Evolutionary conservation across 78 protist species (phyloP).

Genomic region (Planoprotostelium fungivorum): DNA sequence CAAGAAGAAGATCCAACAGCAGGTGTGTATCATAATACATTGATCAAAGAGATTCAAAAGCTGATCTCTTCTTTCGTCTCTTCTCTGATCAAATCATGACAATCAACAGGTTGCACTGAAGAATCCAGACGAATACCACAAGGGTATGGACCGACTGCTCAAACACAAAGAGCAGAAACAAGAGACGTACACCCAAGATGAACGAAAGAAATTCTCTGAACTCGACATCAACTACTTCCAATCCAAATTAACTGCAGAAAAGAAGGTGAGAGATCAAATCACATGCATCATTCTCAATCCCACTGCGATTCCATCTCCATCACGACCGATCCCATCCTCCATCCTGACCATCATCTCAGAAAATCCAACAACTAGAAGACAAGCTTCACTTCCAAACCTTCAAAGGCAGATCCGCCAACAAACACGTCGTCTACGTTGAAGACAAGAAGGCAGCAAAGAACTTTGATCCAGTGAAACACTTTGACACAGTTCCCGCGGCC

Average conservation of each 20-base stretch:
- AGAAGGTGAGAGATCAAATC: background rate
- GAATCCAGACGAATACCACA: background rate
- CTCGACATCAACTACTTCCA: no score
- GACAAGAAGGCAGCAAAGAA: background rate
- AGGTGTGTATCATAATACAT: no score
- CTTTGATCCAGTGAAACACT: background rate
- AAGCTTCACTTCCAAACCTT: background rate
- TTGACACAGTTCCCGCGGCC: background rate
- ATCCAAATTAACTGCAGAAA: no score
- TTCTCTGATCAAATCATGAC: background rate
- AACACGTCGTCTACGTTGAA: background rate
- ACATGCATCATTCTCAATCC: background rate
- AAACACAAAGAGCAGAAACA: no score
- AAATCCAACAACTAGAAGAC: background rate
- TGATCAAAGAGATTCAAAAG: no score
- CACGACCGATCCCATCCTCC: background rate
- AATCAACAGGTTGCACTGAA: background rate
- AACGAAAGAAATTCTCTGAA: no score
- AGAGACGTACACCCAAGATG: no score
- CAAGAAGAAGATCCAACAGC: background rate
- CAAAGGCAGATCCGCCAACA: background rate
- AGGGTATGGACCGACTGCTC: no score
- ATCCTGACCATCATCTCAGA: background rate
- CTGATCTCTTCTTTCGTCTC: no score
- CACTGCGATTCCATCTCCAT: background rate